Conservation (phyloP, 2,329 filamentous ascomycete species). For the Sporothrix pallida region DNA sequence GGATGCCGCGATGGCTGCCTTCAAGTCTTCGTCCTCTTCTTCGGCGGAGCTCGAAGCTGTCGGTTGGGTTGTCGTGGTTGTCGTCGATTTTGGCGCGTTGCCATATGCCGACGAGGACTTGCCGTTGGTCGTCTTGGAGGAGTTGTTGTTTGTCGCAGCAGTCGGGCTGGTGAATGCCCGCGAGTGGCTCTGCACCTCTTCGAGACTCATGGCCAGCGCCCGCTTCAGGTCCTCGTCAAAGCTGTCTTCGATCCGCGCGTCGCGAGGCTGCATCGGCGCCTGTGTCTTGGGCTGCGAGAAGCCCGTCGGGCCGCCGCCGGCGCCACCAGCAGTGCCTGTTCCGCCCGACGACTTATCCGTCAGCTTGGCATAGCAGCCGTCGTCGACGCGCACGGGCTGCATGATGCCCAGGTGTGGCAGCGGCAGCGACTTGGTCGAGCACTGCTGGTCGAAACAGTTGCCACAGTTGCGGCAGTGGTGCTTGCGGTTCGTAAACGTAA, state of each 20-base stretch:
- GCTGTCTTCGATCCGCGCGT: slow-evolving; percentile 82
- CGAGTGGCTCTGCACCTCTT: slow-evolving; percentile 80
- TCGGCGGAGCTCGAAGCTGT: slow-evolving; percentile 21
- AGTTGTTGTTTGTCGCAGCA: slow-evolving; percentile 28
- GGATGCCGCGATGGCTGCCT: slow-evolving; percentile 93
- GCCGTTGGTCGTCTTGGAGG: slow-evolving; percentile 36
- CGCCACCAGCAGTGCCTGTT: slow-evolving; percentile 40
- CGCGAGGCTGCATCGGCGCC: slow-evolving; percentile 82
- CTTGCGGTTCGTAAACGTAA: slow-evolving; percentile 97
- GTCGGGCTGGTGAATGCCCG: slow-evolving; percentile 58
- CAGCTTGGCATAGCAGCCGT: slow-evolving; percentile 90
- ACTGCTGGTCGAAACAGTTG: slow-evolving; percentile 95
- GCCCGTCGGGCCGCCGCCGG: slow-evolving; percentile 47
- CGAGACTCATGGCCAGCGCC: slow-evolving; percentile 94
- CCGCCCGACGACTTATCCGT: slow-evolving; percentile 71
- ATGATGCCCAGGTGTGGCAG: slow-evolving; percentile 92
- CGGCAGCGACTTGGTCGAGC: slow-evolving; percentile 85
- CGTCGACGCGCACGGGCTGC: slow-evolving; percentile 90
- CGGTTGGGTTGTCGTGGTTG: background rate
- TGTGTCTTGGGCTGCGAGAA: slow-evolving; percentile 50
- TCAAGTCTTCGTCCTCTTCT: slow-evolving; percentile 89
- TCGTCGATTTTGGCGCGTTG: background rate
- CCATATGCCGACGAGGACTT: slow-evolving; percentile 38
- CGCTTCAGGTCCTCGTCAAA: slow-evolving; percentile 96
- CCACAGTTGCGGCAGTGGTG: slow-evolving; percentile 98